Conservation (phyloP, 306 rosid genomes). For the Rosa multiflora region DNA sequence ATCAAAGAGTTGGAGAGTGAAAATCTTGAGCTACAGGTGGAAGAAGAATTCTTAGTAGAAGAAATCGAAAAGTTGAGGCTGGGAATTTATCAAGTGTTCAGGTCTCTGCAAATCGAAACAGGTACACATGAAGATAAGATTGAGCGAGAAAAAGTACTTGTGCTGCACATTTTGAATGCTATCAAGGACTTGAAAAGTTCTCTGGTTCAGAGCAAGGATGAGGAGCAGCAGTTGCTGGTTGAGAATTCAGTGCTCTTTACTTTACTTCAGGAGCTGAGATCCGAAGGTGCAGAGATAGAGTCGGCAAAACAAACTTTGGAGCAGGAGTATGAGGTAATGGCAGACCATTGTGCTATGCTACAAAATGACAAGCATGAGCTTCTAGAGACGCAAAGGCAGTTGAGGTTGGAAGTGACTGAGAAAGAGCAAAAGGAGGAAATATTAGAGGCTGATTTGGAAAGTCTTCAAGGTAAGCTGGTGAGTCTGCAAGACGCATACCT, state of each 20-base stretch:
- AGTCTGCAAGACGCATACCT: conserved; percentile 46
- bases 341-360: conserved; percentile 42
- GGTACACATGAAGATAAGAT: conserved; percentile 40
- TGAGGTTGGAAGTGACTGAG: conserved; percentile 49
- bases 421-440: conserved; percentile 53
- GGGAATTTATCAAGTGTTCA: conserved; percentile 60
- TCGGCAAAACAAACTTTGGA: conserved; percentile 44
- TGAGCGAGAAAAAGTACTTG: conserved; percentile 51
- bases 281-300: conserved; percentile 48
- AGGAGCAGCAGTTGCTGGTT: conserved; percentile 64
- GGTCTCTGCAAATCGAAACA: conserved; percentile 61
- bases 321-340: conserved; percentile 49
- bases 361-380: conserved; percentile 64
- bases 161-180: conserved; percentile 51
- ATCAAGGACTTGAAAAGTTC: conserved; percentile 67
- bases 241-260: conserved; percentile 72
- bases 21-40: conserved; percentile 92
- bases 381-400: conserved; percentile 47
- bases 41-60: conserved; percentile 68
- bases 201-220: conserved; percentile 55
- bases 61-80: conserved; percentile 73
- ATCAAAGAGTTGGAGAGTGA: conserved; percentile 90
- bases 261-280: conserved; percentile 59
- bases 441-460: conserved; percentile 49
- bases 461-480: conserved; percentile 43